Evolutionary conservation across 2,329 filamentous ascomycete genomes (phyloP).

Genomic region (Alternaria atra): DNA sequence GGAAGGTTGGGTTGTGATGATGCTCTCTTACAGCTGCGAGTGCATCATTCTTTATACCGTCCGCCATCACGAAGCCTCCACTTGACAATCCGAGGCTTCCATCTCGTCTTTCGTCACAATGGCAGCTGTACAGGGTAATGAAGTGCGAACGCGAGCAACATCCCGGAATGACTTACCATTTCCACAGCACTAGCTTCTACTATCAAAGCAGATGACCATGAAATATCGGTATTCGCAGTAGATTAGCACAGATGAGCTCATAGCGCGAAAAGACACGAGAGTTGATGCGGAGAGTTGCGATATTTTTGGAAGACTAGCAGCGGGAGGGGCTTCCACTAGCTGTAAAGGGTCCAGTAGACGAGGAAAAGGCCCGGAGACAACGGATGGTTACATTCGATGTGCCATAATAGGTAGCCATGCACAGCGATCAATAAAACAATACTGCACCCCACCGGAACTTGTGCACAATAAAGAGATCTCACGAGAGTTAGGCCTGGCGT

Average conservation of each 20-base stretch:
- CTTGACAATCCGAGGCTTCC: constrained; percentile 23
- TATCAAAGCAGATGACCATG: constrained; percentile 41
- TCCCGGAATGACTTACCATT: constrained; percentile 31
- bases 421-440: constrained; percentile 44
- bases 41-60: constrained; percentile 40
- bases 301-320: constrained; percentile 46
- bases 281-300: constrained; percentile 30
- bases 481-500: constrained; percentile 5
- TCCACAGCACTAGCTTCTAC: constrained; percentile 29
- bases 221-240: constrained; percentile 24
- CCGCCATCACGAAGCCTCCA: constrained; percentile 16
- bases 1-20: constrained; percentile 24
- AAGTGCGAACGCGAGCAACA: constrained; percentile 30
- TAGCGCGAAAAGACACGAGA: constrained; percentile 42
- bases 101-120: constrained; percentile 29
- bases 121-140: constrained; percentile 29
- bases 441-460: constrained; percentile 23
- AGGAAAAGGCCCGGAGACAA: constrained; percentile 39
- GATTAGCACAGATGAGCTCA: constrained; percentile 42
- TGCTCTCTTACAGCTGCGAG: constrained; percentile 17
- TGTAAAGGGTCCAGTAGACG: constrained; percentile 28
- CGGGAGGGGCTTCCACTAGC: constrained; percentile 31
- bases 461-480: constrained; percentile 20
- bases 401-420: constrained; percentile 31
- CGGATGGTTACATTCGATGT: constrained; percentile 40